These are phyloP conservation scores for Spergularia marina DNA, from an alignment of 148 eudicot genomes.

Conservation along the genomic window DNA sequence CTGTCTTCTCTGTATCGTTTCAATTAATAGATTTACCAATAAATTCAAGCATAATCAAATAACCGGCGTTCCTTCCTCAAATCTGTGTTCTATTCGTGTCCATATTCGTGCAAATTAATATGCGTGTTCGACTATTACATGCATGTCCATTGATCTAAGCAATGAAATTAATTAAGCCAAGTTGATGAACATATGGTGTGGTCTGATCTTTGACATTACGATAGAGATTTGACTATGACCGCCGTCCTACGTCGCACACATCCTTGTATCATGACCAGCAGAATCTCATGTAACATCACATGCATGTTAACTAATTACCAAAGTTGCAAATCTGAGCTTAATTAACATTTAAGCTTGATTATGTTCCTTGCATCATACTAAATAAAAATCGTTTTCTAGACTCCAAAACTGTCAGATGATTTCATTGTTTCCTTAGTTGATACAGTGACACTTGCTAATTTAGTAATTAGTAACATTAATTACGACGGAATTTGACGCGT, in stretches of 20 bases:
- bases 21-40: too few species aligned
- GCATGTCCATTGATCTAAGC: not conserved
- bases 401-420: slow-evolving; percentile 11
- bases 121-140: not conserved
- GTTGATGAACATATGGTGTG: not conserved
- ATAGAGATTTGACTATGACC: slow-evolving; percentile 6
- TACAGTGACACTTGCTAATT: not conserved
- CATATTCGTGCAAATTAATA: not conserved
- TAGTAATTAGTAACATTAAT: slow-evolving; percentile 1
- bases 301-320: slow-evolving; percentile 20
- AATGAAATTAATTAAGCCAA: too few species aligned
- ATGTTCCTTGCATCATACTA: slow-evolving; percentile 21
- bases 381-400: not conserved
- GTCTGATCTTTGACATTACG: not conserved
- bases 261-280: slow-evolving; percentile 10
- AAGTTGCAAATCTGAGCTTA: slow-evolving; percentile 22
- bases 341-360: slow-evolving; percentile 16
- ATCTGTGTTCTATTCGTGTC: too few species aligned
- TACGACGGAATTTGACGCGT: not conserved
- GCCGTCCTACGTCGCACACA: slow-evolving; percentile 12
- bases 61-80: too few species aligned
- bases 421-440: slow-evolving; percentile 3
- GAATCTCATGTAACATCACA: slow-evolving; percentile 24
- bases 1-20: too few species aligned
- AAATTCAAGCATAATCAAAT: too few species aligned